Evolutionary conservation across 2,329 filamentous ascomycete species (phyloP), one percentile per base, ranked within the genome.

Genomic region (Anthostomella pinea): DNA sequence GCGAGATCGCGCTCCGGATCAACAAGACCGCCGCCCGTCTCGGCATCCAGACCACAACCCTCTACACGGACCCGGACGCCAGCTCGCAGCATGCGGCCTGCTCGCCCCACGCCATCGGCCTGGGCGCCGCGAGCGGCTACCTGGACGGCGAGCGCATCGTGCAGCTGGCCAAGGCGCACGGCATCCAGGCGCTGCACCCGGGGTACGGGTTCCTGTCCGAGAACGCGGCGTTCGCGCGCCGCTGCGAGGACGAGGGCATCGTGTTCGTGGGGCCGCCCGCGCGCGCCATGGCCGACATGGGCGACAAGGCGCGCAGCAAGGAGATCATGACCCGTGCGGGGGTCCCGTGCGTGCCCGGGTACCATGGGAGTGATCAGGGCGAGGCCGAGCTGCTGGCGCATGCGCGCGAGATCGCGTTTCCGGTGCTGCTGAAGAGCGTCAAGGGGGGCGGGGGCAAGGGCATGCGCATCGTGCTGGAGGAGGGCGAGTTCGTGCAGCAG

Each of bases 181-280:
- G 85, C 27, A 96, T 94, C 55, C 80, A 91, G 59, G 91, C 88
- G 4, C 83, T 98, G 50, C 93, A 98, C 63, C 93, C 93, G 0
- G 93, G 93, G 16, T 98, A 98, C 68, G 93, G 93, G 27, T 98
- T 95, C 58, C 68, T 97, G 48, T 94, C 87, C 45, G 93, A 98
- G 68, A 98, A 98, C 64, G 83, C 91, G 6, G 79, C 74, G 5
- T 98, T 98, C 60, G 93, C 93, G 3, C 80, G 81, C 53, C 83
- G 87, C 59, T 97, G 91, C 61, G 84, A 86, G 52, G 82, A 93
- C 53, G 90, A 90, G 28, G 93, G 93, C 8, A 76, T 98, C 47
- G 83, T 91, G 37, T 98, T 98, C 60, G 94, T 98, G 53, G 93
- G 93, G 0, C 93, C 93, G 2, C 89, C 93, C 3, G 81, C 82